Conservation (phyloP, 1,284 basidiomycete species). For the Xerocomus amazonicus region DNA sequence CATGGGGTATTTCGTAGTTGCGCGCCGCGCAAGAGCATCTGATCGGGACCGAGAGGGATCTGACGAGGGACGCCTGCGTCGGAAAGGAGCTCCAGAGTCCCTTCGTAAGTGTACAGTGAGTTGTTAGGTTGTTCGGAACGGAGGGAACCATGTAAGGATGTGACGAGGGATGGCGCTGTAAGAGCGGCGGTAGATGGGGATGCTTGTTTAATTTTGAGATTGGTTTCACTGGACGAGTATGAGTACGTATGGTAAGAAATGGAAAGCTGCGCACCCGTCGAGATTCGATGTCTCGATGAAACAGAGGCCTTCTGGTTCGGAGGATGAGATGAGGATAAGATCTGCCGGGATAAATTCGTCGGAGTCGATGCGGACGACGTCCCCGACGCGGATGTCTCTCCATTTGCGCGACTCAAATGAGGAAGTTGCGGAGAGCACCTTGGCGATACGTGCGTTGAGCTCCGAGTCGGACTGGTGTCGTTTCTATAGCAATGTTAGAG, state of each 20-base stretch:
- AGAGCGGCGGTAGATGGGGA: constrained; percentile 78
- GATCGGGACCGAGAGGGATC: constrained; percentile 91
- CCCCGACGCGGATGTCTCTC: constrained; percentile 89
- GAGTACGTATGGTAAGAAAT: neutral
- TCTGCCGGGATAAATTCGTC: constrained; percentile 98
- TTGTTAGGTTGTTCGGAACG: constrained; percentile 97
- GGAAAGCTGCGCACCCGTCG: constrained; percentile 70
- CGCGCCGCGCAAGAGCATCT: constrained; percentile 90
- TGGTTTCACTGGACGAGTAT: constrained; percentile 76
- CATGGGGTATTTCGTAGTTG: constrained; percentile 96
- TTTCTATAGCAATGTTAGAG: constrained; percentile 55
- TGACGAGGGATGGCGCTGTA: constrained; percentile 75
- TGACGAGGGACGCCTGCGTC: constrained; percentile 65
- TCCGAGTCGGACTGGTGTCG: constrained; percentile 94
- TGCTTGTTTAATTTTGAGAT: constrained; percentile 98
- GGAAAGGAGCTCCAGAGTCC: constrained; percentile 67
- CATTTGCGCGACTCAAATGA: constrained; percentile 80
- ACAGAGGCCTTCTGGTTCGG: constrained; percentile 95
- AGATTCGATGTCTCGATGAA: constrained; percentile 98
- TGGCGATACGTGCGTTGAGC: constrained; percentile 80
- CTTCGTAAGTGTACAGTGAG: constrained; percentile 95
- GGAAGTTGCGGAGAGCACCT: constrained; percentile 67
- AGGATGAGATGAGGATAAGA: constrained; percentile 82
- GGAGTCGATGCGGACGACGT: constrained; percentile 86
- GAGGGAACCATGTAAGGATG: constrained; percentile 76